Evolutionary conservation across 2,329 filamentous ascomycete genomes (phyloP).

Genomic region (Epichloe aotearoae): DNA sequence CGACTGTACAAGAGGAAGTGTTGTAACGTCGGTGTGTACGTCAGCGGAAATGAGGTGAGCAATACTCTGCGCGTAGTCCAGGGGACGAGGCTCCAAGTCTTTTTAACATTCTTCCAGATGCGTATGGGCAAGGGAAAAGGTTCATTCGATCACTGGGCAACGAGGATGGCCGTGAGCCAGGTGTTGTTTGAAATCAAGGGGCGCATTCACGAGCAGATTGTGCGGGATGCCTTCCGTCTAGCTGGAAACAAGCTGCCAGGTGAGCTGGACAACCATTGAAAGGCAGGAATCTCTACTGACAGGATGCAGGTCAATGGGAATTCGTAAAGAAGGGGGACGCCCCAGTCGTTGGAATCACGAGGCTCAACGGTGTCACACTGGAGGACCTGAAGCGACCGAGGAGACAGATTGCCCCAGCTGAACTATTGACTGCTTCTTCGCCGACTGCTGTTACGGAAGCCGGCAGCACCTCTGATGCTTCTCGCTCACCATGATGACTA

Average conservation of each 20-base stretch:
- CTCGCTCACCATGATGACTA: conserved; percentile 13
- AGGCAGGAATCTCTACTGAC: conserved; percentile 10
- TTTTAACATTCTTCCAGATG: conserved; percentile 33
- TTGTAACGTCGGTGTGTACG: conserved; percentile 90
- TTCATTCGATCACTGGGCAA: conserved; percentile 92
- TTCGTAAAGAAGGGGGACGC: conserved; percentile 93
- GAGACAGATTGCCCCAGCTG: conserved; percentile 42
- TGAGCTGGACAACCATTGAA: conserved; percentile 27
- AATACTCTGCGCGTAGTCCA: background rate
- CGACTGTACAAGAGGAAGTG: conserved; percentile 81
- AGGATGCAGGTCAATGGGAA: conserved; percentile 58
- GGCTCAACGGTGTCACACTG: conserved; percentile 71
- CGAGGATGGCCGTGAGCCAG: conserved; percentile 78
- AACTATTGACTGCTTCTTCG: conserved; percentile 21
- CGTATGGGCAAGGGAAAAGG: conserved; percentile 99
- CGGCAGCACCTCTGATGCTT: conserved; percentile 21
- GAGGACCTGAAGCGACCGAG: conserved; percentile 74
- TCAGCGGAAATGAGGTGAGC: conserved; percentile 75
- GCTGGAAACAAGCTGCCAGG: conserved; percentile 92
- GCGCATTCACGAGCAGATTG: conserved; percentile 86
- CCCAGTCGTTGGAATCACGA: conserved; percentile 83
- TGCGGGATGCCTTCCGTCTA: conserved; percentile 81
- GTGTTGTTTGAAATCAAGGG: conserved; percentile 89
- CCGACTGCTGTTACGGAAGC: conserved; percentile 20
- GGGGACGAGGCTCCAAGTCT: background rate